Evolutionary conservation across 495 filamentous ascomycete genomes (phyloP).

Genomic region (Aspergillus steynii): DNA sequence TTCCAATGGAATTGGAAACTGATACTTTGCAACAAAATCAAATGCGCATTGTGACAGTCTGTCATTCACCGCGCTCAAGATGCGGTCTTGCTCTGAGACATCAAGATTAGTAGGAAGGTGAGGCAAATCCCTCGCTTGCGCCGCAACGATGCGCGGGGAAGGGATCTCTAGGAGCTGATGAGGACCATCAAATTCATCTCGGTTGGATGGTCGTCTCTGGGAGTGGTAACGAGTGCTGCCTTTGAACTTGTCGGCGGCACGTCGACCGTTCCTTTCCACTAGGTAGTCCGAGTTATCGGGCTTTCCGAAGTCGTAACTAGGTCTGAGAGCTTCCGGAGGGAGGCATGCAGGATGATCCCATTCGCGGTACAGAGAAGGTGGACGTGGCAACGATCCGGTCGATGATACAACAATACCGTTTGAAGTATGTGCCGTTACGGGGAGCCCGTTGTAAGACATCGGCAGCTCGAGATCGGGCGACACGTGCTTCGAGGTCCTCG

Average conservation of each 20-base stretch:
- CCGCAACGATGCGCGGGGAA: constrained; percentile 61
- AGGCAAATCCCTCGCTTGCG: constrained; percentile 76
- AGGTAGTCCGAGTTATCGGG: constrained; percentile 42
- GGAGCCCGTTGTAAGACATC: constrained; percentile 30
- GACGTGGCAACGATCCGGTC: constrained; percentile 32
- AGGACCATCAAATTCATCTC: constrained; percentile 87
- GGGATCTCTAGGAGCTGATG: constrained; percentile 75
- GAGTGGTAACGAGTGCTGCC: constrained; percentile 55
- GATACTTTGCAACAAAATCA: constrained; percentile 86
- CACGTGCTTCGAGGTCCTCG: constrained; percentile 21
- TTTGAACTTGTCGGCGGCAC: constrained; percentile 45
- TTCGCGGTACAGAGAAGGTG: constrained; percentile 35
- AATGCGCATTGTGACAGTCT: constrained; percentile 80
- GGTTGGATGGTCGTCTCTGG: constrained; percentile 73
- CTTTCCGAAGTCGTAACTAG: constrained; percentile 33
- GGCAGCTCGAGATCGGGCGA: constrained; percentile 37
- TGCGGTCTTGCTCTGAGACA: constrained; percentile 79
- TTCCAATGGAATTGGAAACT: constrained; percentile 83
- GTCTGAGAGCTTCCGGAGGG: constrained; percentile 34
- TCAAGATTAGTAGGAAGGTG: constrained; percentile 79
- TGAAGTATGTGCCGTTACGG: constrained; percentile 28
- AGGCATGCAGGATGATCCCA: constrained; percentile 37
- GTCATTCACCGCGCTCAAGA: constrained; percentile 78
- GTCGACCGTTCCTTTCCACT: constrained; percentile 41
- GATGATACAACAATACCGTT: constrained; percentile 42